Conservation (phyloP, 331 rosid species). For the Malus hybrid region DNA sequence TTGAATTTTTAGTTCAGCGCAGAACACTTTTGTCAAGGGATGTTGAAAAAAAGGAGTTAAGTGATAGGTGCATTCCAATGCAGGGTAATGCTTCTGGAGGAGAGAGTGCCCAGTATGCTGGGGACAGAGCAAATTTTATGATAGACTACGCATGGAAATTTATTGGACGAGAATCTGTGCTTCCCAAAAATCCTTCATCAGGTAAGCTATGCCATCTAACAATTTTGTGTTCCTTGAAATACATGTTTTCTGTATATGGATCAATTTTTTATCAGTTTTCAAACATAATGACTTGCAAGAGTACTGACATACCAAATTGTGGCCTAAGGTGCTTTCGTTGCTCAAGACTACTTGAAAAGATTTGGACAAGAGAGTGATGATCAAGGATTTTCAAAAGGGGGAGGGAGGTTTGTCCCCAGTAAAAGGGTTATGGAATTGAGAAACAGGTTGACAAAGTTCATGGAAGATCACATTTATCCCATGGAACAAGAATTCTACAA, state of each 20-base stretch:
- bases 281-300: slow-evolving; percentile 16
- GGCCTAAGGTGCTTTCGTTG: slow-evolving; percentile 23
- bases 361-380: slow-evolving; percentile 31
- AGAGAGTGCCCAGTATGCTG: slow-evolving; percentile 63
- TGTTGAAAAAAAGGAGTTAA: neutral
- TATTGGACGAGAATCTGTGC: slow-evolving; percentile 49
- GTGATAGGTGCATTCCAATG: slow-evolving; percentile 20
- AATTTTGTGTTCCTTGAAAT: slow-evolving; percentile 8
- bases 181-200: slow-evolving; percentile 76
- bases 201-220: slow-evolving; percentile 39
- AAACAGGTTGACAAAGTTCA: slow-evolving; percentile 63
- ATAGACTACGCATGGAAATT: slow-evolving; percentile 64
- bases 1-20: neutral
- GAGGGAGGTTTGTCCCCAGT: slow-evolving; percentile 66
- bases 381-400: slow-evolving; percentile 31
- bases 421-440: slow-evolving; percentile 47
- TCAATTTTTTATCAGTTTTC: neutral
- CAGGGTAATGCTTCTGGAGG: slow-evolving; percentile 98
- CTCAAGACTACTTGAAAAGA: slow-evolving; percentile 25
- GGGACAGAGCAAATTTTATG: slow-evolving; percentile 43
- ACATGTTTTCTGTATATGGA: slow-evolving; percentile 10
- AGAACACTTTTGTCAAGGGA: neutral
- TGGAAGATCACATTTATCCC: slow-evolving; percentile 86
- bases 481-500: slow-evolving; percentile 72
- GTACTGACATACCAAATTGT: slow-evolving; percentile 7